Evolutionary conservation across 1,284 basidiomycete species (phyloP).

Genomic region (Apiotrichum montevideense): DNA sequence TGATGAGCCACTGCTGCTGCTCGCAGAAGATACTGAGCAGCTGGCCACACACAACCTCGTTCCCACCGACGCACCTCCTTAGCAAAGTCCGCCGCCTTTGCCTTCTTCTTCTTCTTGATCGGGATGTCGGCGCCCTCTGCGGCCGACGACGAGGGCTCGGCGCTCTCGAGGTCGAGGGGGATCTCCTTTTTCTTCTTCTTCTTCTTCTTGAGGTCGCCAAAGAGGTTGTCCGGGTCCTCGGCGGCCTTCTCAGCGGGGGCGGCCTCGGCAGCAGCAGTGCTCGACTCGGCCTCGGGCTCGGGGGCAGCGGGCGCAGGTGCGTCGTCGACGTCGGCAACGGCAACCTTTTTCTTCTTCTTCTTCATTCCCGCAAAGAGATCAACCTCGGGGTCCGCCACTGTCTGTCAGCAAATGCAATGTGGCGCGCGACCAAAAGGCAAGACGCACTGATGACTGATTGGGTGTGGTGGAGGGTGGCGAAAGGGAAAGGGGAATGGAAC

Average conservation of each 20-base stretch:
- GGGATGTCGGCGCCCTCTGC: slow-evolving; percentile 46
- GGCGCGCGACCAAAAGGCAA: neutral
- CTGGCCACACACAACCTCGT: neutral
- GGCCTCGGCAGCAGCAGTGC: slow-evolving; percentile 31
- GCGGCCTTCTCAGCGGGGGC: slow-evolving; percentile 27
- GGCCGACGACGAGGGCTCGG: slow-evolving; percentile 7
- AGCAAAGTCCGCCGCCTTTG: slow-evolving; percentile 56
- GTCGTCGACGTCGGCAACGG: slow-evolving; percentile 45
- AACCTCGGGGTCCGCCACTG: slow-evolving; percentile 46
- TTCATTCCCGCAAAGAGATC: slow-evolving; percentile 52
- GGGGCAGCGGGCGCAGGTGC: slow-evolving; percentile 30
- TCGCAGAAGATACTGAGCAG: no score
- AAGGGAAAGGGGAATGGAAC: neutral
- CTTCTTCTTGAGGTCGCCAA: slow-evolving; percentile 54
- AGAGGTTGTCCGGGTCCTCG: slow-evolving; percentile 42
- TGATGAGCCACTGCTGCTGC: no score
- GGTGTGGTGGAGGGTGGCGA: neutral
- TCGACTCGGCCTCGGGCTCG: slow-evolving; percentile 29
- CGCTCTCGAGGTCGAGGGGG: slow-evolving; percentile 40
- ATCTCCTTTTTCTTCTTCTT: slow-evolving; percentile 50
- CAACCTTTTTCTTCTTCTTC: slow-evolving; percentile 52
- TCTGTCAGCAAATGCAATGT: slow-evolving; percentile 1
- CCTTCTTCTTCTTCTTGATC: slow-evolving; percentile 52
- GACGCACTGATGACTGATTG: no score
- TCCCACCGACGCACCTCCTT: slow-evolving; percentile 58